phyloP scores from a whole-genome alignment of 306 rosid genomes.

The Rosa chinensis region DNA sequence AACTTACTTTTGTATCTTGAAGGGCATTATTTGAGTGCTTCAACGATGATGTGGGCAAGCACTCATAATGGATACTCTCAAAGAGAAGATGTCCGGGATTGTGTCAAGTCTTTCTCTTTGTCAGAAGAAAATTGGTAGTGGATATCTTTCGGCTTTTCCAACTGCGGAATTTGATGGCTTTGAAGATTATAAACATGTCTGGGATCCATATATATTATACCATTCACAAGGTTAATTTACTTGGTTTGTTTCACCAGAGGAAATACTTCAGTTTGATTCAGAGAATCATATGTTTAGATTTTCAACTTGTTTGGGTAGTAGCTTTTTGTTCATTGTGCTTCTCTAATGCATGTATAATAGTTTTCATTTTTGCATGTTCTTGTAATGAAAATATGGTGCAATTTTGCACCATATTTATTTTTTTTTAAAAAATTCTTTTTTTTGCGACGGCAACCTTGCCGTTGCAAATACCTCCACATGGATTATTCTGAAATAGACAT shows the following conservation, averaged over 20 bases:
- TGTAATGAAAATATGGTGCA: too few species aligned
- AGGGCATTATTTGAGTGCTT: constrained; percentile 95
- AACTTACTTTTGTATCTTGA: constrained; percentile 12
- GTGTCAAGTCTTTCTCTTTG: constrained; percentile 58
- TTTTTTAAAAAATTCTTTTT: too few species aligned
- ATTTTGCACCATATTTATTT: too few species aligned
- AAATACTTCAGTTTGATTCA: constrained; percentile 15
- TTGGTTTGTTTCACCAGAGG: neutral
- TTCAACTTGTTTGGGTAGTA: neutral
- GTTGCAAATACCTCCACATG: too few species aligned
- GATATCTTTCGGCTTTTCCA: constrained; percentile 95
- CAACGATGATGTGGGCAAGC: constrained; percentile 89
- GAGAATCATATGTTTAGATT: neutral
- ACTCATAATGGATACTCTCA: constrained; percentile 53
- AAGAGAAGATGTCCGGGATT: constrained; percentile 56
- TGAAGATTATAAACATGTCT: constrained; percentile 54
- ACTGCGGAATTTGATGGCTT: constrained; percentile 61
- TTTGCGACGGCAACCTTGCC: too few species aligned
- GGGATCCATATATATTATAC: constrained; percentile 93
- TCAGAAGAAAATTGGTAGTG: constrained; percentile 69
- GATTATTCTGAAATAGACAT: too few species aligned
- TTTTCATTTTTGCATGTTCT: too few species aligned
- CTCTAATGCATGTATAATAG: too few species aligned
- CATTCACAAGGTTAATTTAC: constrained; percentile 74
- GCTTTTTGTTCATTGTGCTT: too few species aligned